These are phyloP conservation scores for Imleria badia DNA, from an alignment of 768 basidiomycete genomes.

Conservation along the genomic window DNA sequence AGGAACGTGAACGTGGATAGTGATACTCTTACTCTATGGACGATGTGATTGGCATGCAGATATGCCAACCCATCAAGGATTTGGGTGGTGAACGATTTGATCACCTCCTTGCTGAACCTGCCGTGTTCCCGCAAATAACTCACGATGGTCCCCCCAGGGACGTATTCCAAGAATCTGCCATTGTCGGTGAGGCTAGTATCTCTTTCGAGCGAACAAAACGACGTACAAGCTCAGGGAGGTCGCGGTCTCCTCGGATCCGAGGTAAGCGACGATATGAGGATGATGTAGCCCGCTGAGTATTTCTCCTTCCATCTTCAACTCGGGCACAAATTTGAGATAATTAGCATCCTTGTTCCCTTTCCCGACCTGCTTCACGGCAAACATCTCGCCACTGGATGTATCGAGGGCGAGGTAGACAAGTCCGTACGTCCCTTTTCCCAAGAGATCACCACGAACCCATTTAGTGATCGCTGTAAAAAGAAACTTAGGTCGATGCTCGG, in stretches of 20 bases:
- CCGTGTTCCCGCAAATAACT: slow-evolving; percentile 83
- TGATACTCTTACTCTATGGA: slow-evolving; percentile 69
- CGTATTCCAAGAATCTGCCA: slow-evolving; percentile 90
- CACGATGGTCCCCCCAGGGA: slow-evolving; percentile 91
- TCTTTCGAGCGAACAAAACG: background rate
- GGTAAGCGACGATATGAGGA: slow-evolving; percentile 91
- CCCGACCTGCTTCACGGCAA: slow-evolving; percentile 97
- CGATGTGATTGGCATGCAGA: slow-evolving; percentile 82
- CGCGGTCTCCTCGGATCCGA: slow-evolving; percentile 86
- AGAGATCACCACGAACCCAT: slow-evolving; percentile 93
- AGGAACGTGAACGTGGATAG: background rate
- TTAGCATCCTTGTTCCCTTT: slow-evolving; percentile 82
- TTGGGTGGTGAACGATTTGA: slow-evolving; percentile 85
- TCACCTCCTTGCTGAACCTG: slow-evolving; percentile 83
- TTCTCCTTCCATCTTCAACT: slow-evolving; percentile 88
- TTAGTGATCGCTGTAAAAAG: slow-evolving; percentile 70
- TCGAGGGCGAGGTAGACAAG: slow-evolving; percentile 94
- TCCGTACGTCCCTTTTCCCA: slow-evolving; percentile 93
- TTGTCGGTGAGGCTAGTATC: background rate
- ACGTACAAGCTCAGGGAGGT: slow-evolving; percentile 85
- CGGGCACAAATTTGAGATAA: slow-evolving; percentile 81
- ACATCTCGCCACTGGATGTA: slow-evolving; percentile 92
- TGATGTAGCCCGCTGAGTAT: slow-evolving; percentile 92
- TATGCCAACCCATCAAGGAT: slow-evolving; percentile 88
- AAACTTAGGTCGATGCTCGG: slow-evolving; percentile 6